Evolutionary conservation across 192 early-diverging fungal species (phyloP).

Genomic region (Chytriomyces sp.): DNA sequence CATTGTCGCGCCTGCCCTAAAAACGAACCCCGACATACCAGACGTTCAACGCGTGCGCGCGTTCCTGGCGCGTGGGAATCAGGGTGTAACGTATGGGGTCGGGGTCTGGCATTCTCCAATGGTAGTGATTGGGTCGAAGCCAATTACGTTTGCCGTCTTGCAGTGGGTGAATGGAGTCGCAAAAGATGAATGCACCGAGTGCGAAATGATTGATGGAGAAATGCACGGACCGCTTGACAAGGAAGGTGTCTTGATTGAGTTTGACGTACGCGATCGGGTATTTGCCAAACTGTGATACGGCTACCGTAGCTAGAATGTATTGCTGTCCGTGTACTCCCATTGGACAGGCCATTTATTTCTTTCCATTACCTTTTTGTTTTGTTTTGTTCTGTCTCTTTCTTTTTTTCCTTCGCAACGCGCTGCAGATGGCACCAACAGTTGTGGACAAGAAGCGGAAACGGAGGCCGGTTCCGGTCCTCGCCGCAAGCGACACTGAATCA

Average conservation of each 20-base stretch:
- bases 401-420: background rate
- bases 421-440: too few relatives aligned
- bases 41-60: conserved; percentile 68
- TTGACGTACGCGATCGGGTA: too few relatives aligned
- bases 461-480: background rate
- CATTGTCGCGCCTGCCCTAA: conserved; percentile 53
- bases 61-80: conserved; percentile 66
- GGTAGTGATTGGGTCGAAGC: conserved; percentile 59
- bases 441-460: background rate
- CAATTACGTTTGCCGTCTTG: conserved; percentile 66
- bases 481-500: background rate
- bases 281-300: too few relatives aligned
- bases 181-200: conserved; percentile 73
- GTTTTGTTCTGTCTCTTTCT: background rate
- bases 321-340: background rate
- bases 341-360: background rate
- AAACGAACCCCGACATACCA: conserved; percentile 57
- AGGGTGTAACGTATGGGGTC: conserved; percentile 79
- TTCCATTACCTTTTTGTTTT: background rate
- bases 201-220: conserved; percentile 36
- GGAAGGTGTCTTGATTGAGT: too few relatives aligned
- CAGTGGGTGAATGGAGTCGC: conserved; percentile 74
- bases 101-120: conserved; percentile 88
- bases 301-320: too few relatives aligned
- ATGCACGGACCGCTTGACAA: too few relatives aligned